phyloP scores from a whole-genome alignment of 768 basidiomycete species.

The Tylopilus subfusipes region DNA sequence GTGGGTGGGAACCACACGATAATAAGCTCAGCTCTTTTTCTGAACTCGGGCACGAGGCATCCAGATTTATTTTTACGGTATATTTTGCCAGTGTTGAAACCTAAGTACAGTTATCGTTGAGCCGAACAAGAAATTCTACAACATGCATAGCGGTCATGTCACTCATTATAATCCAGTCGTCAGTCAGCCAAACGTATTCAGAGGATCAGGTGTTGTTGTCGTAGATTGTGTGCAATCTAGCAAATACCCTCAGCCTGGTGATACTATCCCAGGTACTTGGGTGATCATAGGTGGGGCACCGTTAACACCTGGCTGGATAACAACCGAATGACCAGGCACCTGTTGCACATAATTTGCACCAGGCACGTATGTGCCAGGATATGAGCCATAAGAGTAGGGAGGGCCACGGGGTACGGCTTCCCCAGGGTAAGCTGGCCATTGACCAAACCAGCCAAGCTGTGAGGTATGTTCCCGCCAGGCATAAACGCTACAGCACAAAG shows the following conservation, averaged over 20 bases:
- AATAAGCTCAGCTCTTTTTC: conserved; percentile 19
- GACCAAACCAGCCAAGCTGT: conserved; percentile 77
- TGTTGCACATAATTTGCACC: conserved; percentile 44
- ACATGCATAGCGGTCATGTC: conserved; percentile 3
- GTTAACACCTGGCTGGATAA: conserved; percentile 64
- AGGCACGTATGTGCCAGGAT: conserved; percentile 20
- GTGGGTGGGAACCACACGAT: conserved; percentile 25
- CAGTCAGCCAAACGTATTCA: background rate
- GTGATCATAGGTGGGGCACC: conserved; percentile 60
- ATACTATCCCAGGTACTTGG: conserved; percentile 45
- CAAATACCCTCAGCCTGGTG: conserved; percentile 14
- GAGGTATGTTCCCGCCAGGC: conserved; percentile 36
- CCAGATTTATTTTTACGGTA: conserved; percentile 11
- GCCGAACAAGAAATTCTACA: conserved; percentile 1
- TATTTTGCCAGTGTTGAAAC: conserved; percentile 9
- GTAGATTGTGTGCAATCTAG: background rate
- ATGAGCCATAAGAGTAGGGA: conserved; percentile 26
- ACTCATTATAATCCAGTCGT: conserved; percentile 8
- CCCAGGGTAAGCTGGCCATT: conserved; percentile 56
- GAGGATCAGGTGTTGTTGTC: background rate
- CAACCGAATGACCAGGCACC: conserved; percentile 56
- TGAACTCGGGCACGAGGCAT: conserved; percentile 28
- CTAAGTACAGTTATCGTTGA: conserved; percentile 14
- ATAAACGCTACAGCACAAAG: conserved; percentile 14
- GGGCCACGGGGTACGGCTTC: conserved; percentile 24